These are phyloP conservation scores for Tylopilus felleus DNA, from an alignment of 768 basidiomycete genomes.

Conservation along the genomic window DNA sequence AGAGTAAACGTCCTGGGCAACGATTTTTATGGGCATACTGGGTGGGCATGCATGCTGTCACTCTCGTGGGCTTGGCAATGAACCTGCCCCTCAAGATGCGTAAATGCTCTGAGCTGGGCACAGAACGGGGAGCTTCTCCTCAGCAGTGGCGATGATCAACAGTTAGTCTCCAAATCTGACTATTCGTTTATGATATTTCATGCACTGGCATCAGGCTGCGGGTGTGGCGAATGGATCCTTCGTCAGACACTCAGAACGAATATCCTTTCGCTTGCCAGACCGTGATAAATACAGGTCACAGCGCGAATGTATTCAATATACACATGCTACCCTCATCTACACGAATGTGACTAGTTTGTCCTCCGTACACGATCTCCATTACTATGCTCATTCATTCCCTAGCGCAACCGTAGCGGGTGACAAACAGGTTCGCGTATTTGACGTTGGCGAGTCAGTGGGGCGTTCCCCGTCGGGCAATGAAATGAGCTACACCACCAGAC, in stretches of 20 bases:
- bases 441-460: constrained; percentile 48
- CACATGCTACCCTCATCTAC: constrained; percentile 76
- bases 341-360: constrained; percentile 56
- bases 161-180: constrained; percentile 35
- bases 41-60: constrained; percentile 41
- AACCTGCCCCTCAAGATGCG: constrained; percentile 46
- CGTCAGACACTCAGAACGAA: constrained; percentile 36
- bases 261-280: constrained; percentile 66
- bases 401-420: constrained; percentile 78
- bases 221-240: constrained; percentile 68
- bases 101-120: constrained; percentile 77
- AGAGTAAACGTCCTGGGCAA: constrained; percentile 72
- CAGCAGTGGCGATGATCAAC: constrained; percentile 72
- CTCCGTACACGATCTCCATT: constrained; percentile 7
- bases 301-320: constrained; percentile 80
- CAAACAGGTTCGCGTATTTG: constrained; percentile 73
- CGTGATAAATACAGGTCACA: constrained; percentile 77
- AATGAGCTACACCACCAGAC: constrained; percentile 41
- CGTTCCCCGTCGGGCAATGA: constrained; percentile 40
- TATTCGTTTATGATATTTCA: constrained; percentile 2
- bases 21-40: constrained; percentile 60
- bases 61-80: not conserved
- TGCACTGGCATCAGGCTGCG: constrained; percentile 49
- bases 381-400: constrained; percentile 7
- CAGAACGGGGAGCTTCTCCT: constrained; percentile 60